Evolutionary conservation across 2,329 filamentous ascomycete genomes (phyloP), one percentile per base, ranked within the genome.

Genomic region (Colletotrichum lini): DNA sequence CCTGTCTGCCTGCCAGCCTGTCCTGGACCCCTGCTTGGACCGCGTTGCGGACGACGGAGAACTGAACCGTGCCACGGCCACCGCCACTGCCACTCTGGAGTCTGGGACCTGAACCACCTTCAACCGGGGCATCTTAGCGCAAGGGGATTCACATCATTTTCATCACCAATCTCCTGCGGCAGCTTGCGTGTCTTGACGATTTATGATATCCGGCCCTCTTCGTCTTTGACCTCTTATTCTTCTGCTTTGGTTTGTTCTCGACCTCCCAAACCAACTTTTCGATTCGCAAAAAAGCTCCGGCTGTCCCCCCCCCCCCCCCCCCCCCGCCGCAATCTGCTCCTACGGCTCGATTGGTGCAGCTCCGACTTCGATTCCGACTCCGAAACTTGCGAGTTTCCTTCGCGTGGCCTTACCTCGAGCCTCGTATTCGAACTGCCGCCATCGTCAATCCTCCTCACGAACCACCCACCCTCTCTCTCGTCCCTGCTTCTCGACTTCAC

Each of bases 121-220:
- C 30, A 38, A 57, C 56, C 47, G 30, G 30, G 30, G 8, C 30
- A 23, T 65, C 44, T 42, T 67, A 61, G 67, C 63, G 67, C 56
- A 66, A 66, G 62, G 62, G 40, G 30, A 35, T 35, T 35, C 30
- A 35, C 8, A 35, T 35, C 30, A 35, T 35, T 35, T 9, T 35
- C 8, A 23, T 49, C 47, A 52, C 62, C 42, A 42, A 53, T 47
- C 15, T 59, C 35, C 58, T 68, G 18, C 30, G 58, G 5, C 8
- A 53, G 53, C 64, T 58, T 69, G 26, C 16, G 47, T 70, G 50
- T n/a, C 52, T 65, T 68, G 65, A 72, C 69, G 65, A 69, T 54
- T 63, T 58, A 72, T 72, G 69, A 69, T 60, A 72, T 45, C 58
- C 65, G 30, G 9, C 23, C 47, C 16, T 13, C 57, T 54, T 67